These are phyloP conservation scores for Blastobotrys persicus DNA, from an alignment of 1,139 yeast genomes.

Conservation along the genomic window DNA sequence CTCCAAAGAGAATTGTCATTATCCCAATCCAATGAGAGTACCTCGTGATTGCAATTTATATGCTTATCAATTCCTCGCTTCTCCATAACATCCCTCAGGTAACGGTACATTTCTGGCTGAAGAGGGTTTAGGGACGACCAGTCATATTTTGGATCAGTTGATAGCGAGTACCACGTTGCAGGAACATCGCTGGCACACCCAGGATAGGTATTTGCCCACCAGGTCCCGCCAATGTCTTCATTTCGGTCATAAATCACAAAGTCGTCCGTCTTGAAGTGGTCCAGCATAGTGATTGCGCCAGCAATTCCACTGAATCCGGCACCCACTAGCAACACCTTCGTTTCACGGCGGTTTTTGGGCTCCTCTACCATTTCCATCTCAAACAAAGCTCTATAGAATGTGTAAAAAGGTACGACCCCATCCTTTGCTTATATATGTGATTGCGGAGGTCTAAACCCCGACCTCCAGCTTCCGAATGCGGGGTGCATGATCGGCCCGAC, in stretches of 20 bases:
- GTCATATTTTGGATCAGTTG: constrained; percentile 31
- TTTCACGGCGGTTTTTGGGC: constrained; percentile 13
- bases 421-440: too few relatives aligned
- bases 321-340: constrained; percentile 36
- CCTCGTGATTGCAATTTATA: constrained; percentile 21
- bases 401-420: too few relatives aligned
- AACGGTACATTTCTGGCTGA: constrained; percentile 28
- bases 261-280: constrained; percentile 40
- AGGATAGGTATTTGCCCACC: constrained; percentile 31
- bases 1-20: constrained; percentile 26
- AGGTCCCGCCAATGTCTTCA: constrained; percentile 36
- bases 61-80: constrained; percentile 26
- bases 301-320: constrained; percentile 42
- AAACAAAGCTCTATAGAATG: neutral
- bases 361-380: neutral
- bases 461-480: neutral
- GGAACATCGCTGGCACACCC: constrained; percentile 34
- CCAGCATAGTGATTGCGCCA: constrained; percentile 23
- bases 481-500: neutral
- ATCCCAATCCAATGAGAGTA: constrained; percentile 31
- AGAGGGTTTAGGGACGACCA: constrained; percentile 29
- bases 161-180: constrained; percentile 30
- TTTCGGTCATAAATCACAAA: constrained; percentile 34
- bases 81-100: constrained; percentile 25
- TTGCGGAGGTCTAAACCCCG: neutral